These are phyloP conservation scores for Trichoderma koningii DNA, from an alignment of 2,329 filamentous ascomycete genomes.

Conservation along the genomic window DNA sequence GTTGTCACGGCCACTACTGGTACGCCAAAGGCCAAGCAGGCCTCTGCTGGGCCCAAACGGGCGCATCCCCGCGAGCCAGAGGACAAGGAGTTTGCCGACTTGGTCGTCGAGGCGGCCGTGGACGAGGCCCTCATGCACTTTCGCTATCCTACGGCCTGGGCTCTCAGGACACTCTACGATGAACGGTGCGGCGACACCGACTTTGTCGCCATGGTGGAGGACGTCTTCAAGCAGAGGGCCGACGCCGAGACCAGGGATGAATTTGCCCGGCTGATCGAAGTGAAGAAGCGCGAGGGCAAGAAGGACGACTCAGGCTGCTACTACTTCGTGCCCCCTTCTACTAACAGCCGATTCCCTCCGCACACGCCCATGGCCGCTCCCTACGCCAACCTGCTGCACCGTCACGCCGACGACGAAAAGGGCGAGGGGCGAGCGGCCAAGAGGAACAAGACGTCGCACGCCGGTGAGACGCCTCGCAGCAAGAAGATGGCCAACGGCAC, in stretches of 20 bases:
- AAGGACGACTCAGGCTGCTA: slow-evolving; percentile 54
- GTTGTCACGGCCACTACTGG: neutral
- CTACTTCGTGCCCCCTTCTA: slow-evolving; percentile 56
- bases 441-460: slow-evolving; percentile 41
- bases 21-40: slow-evolving; percentile 24
- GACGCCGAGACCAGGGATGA: slow-evolving; percentile 52
- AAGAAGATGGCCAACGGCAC: slow-evolving; percentile 26
- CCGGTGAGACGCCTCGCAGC: slow-evolving; percentile 21
- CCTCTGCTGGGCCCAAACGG: slow-evolving; percentile 29
- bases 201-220: slow-evolving; percentile 60
- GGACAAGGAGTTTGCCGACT: slow-evolving; percentile 51
- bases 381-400: slow-evolving; percentile 47
- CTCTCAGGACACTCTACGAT: slow-evolving; percentile 61
- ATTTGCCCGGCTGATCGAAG: slow-evolving; percentile 54
- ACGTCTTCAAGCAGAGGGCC: slow-evolving; percentile 60
- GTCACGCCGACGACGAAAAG: slow-evolving; percentile 39
- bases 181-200: slow-evolving; percentile 54
- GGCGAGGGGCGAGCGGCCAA: slow-evolving; percentile 40
- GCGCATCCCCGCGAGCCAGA: slow-evolving; percentile 33
- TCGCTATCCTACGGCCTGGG: slow-evolving; percentile 64
- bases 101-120: slow-evolving; percentile 59
- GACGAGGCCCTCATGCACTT: slow-evolving; percentile 58
- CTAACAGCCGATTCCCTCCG: slow-evolving; percentile 46
- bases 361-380: slow-evolving; percentile 53
- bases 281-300: slow-evolving; percentile 60